Evolutionary conservation across 164 flowering plant species (phyloP), one percentile per base, ranked within the genome.

Genomic region (Tetrastigma voinierianum): DNA sequence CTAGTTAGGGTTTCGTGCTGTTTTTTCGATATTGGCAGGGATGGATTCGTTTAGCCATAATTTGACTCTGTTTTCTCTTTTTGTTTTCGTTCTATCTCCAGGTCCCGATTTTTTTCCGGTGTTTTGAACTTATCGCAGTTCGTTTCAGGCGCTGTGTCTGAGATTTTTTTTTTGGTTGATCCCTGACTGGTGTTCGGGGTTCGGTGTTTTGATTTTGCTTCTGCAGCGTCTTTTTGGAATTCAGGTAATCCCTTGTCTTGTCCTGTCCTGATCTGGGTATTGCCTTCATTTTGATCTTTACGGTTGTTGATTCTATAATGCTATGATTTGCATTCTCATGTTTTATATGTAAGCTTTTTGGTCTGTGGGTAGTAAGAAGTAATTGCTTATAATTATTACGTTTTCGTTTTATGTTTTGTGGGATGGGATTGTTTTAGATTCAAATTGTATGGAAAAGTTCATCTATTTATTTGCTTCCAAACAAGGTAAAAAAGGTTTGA

Each of bases 51-150:
- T 32, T 32, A 3, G 2, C 32, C 32, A 14, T 5, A 9, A 14
- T 57, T 57, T 10, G 46, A 25, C 46, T 32, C 8, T 14, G n/a
- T 23, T 4, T 14, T 24, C 13, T 11, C n/a, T 19, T 12, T 11
- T 12, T 13, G 2, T 19, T 25, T 24, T 24, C 44, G 3, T 10
- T 2, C 13, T 24, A 6, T 24, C 40, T 14, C 40, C 70, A 65
- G 77, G 67, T 51, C 13, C 69, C 76, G 5, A 47, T 68, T 68
- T 46, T 60, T 46, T 54, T 23, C 51, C 11, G 55, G 58, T 7
- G 65, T 53, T 65, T 14, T 61, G 21, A 21, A 52, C 55, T 69
- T 64, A 21, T 59, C 40, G 15, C 52, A 49, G 52, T n/a, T 49
- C 52, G n/a, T 23, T 57, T 74, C 43, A 10, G 59, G 48, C 58